Conservation (phyloP, 2,329 filamentous ascomycete species). For the Aspergillus calidoustus region DNA sequence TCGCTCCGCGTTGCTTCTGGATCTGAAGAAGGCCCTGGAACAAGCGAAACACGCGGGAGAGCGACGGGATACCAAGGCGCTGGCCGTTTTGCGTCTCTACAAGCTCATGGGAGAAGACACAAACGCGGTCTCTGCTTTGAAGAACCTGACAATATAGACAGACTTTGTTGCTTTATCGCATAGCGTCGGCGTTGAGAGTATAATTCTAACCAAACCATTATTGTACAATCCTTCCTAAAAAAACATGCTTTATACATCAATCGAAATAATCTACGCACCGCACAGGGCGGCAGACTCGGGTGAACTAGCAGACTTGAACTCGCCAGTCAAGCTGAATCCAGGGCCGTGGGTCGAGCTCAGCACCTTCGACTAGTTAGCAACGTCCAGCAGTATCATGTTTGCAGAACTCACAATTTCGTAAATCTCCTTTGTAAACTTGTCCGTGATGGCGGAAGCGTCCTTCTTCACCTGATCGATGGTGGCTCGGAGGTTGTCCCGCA, state of each 20-base stretch:
- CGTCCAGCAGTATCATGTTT: background rate
- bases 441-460: conserved; percentile 70
- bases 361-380: conserved; percentile 56
- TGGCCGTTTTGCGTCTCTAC: conserved; percentile 65
- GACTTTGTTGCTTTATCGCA: conserved; percentile 26
- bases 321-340: conserved; percentile 83
- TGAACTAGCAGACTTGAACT: conserved; percentile 68
- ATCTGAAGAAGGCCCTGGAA: conserved; percentile 66
- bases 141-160: conserved; percentile 44
- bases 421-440: conserved; percentile 72
- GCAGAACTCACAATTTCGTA: conserved; percentile 64
- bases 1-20: conserved; percentile 65
- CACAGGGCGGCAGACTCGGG: conserved; percentile 55
- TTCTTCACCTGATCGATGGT: conserved; percentile 78
- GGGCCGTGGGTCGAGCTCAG: conserved; percentile 86
- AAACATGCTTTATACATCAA: conserved; percentile 49
- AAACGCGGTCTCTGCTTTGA: conserved; percentile 64
- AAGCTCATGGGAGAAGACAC: conserved; percentile 63
- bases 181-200: conserved; percentile 52
- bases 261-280: conserved; percentile 45
- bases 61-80: conserved; percentile 46
- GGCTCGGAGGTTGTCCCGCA: conserved; percentile 80
- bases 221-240: conserved; percentile 47
- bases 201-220: conserved; percentile 40
- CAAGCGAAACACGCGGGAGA: conserved; percentile 53